Percentiles rank a stretch among this genome's conserved stretches.
phyloP scores from a whole-genome alignment of 768 basidiomycete species.

The Saitozyma podzolica region DNA sequence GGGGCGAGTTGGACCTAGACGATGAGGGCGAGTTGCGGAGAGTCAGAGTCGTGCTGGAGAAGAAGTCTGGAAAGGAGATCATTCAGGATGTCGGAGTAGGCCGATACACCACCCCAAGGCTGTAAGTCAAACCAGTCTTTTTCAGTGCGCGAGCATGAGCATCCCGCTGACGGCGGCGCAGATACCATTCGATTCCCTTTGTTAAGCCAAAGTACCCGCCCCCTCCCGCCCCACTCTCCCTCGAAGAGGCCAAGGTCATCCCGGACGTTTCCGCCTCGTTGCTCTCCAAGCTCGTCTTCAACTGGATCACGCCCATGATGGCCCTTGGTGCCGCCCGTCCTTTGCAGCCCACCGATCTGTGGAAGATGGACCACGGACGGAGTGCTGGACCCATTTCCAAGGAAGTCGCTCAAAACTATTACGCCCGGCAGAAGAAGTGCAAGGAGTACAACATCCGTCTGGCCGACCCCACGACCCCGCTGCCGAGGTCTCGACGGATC shows the following conservation, averaged over 20 bases:
- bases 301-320: constrained; percentile 74
- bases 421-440: constrained; percentile 61
- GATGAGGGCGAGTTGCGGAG: constrained; percentile 34
- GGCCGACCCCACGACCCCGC: constrained; percentile 66
- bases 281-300: constrained; percentile 65
- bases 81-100: constrained; percentile 32
- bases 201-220: constrained; percentile 48
- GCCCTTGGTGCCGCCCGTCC: constrained; percentile 75
- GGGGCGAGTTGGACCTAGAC: constrained; percentile 36
- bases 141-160: background rate
- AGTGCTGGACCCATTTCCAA: constrained; percentile 65
- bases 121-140: constrained; percentile 22
- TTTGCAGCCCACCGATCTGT: constrained; percentile 76
- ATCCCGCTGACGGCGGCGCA: background rate
- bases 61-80: constrained; percentile 39
- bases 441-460: constrained; percentile 71
- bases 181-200: constrained; percentile 47
- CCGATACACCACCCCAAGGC: constrained; percentile 41
- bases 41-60: constrained; percentile 40
- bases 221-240: constrained; percentile 47
- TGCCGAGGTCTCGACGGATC: constrained; percentile 57
- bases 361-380: constrained; percentile 68
- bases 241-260: constrained; percentile 54
- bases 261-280: constrained; percentile 69
- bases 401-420: constrained; percentile 66